Conservation (phyloP, 2,329 filamentous ascomycete species). For the Raffaelea albimanens region DNA sequence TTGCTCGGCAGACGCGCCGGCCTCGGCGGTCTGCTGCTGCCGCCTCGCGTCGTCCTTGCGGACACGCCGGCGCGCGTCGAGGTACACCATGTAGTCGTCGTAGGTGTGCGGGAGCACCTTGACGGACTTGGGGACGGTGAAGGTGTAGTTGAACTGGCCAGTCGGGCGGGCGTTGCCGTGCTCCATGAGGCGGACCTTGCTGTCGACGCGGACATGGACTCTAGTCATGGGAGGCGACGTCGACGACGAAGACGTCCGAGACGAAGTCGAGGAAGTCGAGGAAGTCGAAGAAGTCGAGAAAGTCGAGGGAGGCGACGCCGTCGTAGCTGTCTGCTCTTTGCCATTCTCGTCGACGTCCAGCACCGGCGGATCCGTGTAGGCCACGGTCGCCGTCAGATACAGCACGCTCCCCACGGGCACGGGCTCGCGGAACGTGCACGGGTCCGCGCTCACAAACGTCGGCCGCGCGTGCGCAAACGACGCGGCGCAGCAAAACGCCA, state of each 20-base stretch:
- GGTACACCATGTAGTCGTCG: conserved; percentile 32
- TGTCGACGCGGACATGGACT: conserved; percentile 62
- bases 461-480: conserved; percentile 61
- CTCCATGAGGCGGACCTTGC: conserved; percentile 63
- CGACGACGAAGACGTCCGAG: too few relatives aligned
- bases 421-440: conserved; percentile 65
- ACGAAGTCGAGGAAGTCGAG: too few relatives aligned
- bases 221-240: conserved; percentile 31
- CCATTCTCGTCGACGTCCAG: conserved; percentile 30
- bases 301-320: background rate
- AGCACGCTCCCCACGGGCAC: conserved; percentile 67
- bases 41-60: conserved; percentile 13
- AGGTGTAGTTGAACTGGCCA: conserved; percentile 67
- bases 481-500: conserved; percentile 66
- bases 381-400: conserved; percentile 62
- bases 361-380: conserved; percentile 56
- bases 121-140: conserved; percentile 26
- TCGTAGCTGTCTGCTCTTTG: conserved; percentile 27
- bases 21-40: conserved; percentile 10
- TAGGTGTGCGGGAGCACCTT: conserved; percentile 29
- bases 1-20: background rate
- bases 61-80: conserved; percentile 31
- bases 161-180: conserved; percentile 51
- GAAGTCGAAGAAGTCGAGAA: too few relatives aligned
- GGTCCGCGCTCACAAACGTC: conserved; percentile 63